phyloP scores from a whole-genome alignment of 140 eudicot species.

The Ambrosia hybrid region DNA sequence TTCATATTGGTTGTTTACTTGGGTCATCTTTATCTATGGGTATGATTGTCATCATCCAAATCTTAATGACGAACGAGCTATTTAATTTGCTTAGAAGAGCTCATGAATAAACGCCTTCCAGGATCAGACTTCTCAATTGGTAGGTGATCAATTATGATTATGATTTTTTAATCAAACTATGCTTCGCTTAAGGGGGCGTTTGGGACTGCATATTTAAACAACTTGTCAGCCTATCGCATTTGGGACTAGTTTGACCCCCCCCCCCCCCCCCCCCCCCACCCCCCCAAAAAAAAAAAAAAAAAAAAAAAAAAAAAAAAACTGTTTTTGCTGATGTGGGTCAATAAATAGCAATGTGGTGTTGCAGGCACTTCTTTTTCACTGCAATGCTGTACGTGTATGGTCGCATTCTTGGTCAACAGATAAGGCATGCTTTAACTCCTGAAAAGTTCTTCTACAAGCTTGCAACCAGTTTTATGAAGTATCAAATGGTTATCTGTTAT shows the following conservation, averaged over 20 bases:
- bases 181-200: not conserved
- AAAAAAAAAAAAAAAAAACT: no score
- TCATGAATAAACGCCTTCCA: conserved; percentile 74
- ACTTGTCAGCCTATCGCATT: no score
- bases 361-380: conserved; percentile 89
- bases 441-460: conserved; percentile 66
- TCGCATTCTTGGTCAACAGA: conserved; percentile 69
- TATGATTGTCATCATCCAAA: conserved; percentile 70
- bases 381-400: conserved; percentile 88
- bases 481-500: conserved; percentile 86
- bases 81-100: conserved; percentile 72
- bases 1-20: conserved; percentile 51
- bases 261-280: no score
- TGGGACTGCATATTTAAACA: no score
- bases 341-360: conserved; percentile 13
- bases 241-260: no score
- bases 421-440: conserved; percentile 71
- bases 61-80: conserved; percentile 70
- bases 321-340: not conserved
- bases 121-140: conserved; percentile 86
- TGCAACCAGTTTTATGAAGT: conserved; percentile 63
- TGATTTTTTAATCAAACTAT: not conserved
- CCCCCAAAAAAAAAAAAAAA: no score
- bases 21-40: conserved; percentile 84
- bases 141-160: conserved; percentile 17